phyloP scores from a whole-genome alignment of 768 basidiomycete genomes.

The Pleurotus citrinopileatus region DNA sequence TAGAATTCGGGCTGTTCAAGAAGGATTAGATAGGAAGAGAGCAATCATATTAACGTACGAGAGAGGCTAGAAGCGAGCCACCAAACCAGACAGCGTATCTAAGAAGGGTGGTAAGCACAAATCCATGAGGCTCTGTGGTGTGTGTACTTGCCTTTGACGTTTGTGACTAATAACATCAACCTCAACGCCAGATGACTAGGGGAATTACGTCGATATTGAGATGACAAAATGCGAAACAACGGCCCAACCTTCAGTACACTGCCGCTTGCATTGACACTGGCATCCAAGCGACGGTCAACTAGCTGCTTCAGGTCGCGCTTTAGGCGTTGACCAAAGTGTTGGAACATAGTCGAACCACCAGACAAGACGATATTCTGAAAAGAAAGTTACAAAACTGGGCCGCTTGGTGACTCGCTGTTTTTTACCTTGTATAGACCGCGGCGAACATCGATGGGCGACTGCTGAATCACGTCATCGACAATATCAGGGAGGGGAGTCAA shows the following conservation, averaged over 20 bases:
- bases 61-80: constrained; percentile 89
- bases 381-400: background rate
- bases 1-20: constrained; percentile 84
- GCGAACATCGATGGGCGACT: constrained; percentile 95
- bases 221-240: background rate
- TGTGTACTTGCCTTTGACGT: constrained; percentile 70
- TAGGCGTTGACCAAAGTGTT: constrained; percentile 94
- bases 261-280: constrained; percentile 71
- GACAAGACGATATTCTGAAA: constrained; percentile 91
- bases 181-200: constrained; percentile 91
- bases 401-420: background rate
- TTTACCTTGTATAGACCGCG: constrained; percentile 91
- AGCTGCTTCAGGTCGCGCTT: constrained; percentile 94
- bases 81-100: constrained; percentile 98
- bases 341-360: constrained; percentile 99
- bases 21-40: background rate
- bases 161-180: constrained; percentile 99
- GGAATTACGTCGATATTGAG: constrained; percentile 4
- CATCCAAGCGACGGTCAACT: constrained; percentile 86
- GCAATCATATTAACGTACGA: constrained; percentile 48
- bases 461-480: constrained; percentile 93
- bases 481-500: constrained; percentile 94
- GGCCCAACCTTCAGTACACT: constrained; percentile 67
- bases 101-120: constrained; percentile 6
- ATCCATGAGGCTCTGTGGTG: constrained; percentile 4